These are phyloP conservation scores for Larix kaempferi DNA, from an alignment of 75 land plant genomes.

Conservation along the genomic window DNA sequence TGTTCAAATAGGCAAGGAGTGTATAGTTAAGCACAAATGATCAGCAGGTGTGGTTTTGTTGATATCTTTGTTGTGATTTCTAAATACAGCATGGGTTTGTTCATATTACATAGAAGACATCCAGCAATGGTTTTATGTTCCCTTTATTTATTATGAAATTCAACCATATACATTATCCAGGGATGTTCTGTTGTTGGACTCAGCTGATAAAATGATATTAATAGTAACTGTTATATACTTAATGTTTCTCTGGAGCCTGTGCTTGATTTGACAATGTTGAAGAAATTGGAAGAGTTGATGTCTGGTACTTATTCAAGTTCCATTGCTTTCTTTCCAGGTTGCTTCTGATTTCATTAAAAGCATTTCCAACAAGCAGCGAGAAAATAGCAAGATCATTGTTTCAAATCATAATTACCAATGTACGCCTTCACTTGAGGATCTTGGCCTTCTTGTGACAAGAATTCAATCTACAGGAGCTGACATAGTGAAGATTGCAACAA, in stretches of 20 bases:
- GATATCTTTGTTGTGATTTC: neutral
- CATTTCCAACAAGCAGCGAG: slow-evolving; percentile 11
- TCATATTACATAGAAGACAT: neutral
- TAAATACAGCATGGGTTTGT: neutral
- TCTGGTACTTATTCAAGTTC: slow-evolving; percentile 3
- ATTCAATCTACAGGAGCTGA: slow-evolving; percentile 79
- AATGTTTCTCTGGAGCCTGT: neutral
- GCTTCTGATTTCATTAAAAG: slow-evolving; percentile 11
- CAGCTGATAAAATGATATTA: neutral
- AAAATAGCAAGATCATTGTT: slow-evolving; percentile 56
- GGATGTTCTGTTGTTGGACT: neutral
- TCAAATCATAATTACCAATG: slow-evolving; percentile 52
- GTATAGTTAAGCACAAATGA: neutral
- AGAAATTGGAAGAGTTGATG: neutral
- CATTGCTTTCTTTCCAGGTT: slow-evolving; percentile 17
- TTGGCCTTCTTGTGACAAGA: slow-evolving; percentile 35
- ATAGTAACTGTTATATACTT: neutral
- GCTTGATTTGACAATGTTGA: neutral
- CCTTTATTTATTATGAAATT: neutral
- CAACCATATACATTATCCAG: neutral
- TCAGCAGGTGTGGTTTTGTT: neutral
- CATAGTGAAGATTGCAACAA: slow-evolving; percentile 53
- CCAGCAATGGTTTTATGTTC: neutral
- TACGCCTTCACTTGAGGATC: slow-evolving; percentile 52
- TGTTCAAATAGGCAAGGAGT: neutral